Percentiles rank a stretch among this genome's conserved stretches.
Evolutionary conservation across 2,329 filamentous ascomycete species (phyloP).

Genomic region (Fusarium citri): DNA sequence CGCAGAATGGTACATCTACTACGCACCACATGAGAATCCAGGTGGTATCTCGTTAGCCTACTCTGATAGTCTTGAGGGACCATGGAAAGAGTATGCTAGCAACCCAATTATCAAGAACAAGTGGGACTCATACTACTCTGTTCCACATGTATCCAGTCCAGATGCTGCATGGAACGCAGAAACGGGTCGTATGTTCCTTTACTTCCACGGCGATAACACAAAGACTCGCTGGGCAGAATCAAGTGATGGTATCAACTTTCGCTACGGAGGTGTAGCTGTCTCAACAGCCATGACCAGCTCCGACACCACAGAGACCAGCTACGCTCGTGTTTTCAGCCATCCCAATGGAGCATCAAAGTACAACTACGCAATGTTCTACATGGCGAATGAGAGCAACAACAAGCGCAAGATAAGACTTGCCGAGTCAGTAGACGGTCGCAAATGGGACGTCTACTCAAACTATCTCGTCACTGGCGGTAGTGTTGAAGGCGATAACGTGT

Average conservation of each 20-base stretch:
- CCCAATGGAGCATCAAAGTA: slow-evolving; percentile 37
- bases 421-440: slow-evolving; percentile 39
- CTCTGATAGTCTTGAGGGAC: slow-evolving; percentile 29
- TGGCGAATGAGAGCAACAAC: slow-evolving; percentile 43
- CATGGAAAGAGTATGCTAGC: slow-evolving; percentile 17
- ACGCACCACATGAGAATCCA: slow-evolving; percentile 45
- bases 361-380: slow-evolving; percentile 46
- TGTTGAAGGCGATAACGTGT: slow-evolving; percentile 13
- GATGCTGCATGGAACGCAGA: slow-evolving; percentile 23
- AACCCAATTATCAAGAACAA: slow-evolving; percentile 25
- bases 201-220: slow-evolving; percentile 28
- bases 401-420: slow-evolving; percentile 43
- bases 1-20: slow-evolving; percentile 45
- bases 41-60: slow-evolving; percentile 42
- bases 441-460: slow-evolving; percentile 31
- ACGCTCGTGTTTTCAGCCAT: slow-evolving; percentile 43
- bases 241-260: slow-evolving; percentile 14
- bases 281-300: slow-evolving; percentile 40
- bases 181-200: slow-evolving; percentile 10
- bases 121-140: slow-evolving; percentile 22
- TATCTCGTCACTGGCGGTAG: slow-evolving; percentile 12
- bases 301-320: slow-evolving; percentile 42
- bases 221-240: slow-evolving; percentile 28
- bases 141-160: slow-evolving; percentile 32
- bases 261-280: slow-evolving; percentile 34